Conservation (phyloP, 768 basidiomycete genomes). For the Phanerochaete sordida region DNA sequence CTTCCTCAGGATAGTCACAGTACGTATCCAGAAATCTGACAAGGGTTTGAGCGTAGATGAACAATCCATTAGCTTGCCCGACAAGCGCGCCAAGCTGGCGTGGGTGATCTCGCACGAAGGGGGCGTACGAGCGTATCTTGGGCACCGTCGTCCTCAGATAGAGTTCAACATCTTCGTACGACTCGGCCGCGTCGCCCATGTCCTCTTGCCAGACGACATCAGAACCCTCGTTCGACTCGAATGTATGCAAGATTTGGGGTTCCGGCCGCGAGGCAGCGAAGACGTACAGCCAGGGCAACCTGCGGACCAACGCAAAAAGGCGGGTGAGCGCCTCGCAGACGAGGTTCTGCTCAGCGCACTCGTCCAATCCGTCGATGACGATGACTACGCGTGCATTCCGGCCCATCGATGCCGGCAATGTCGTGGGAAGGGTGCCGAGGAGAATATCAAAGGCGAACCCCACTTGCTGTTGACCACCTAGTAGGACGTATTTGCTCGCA, state of each 20-base stretch:
- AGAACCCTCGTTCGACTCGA: too few relatives aligned
- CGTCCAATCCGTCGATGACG: background rate
- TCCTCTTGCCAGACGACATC: background rate
- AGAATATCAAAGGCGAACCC: too few relatives aligned
- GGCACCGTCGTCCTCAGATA: background rate
- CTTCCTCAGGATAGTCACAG: background rate
- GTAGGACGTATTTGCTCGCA: too few relatives aligned
- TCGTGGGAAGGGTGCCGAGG: too few relatives aligned
- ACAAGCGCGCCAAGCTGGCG: too few relatives aligned
- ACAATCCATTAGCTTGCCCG: background rate
- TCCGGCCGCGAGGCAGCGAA: background rate
- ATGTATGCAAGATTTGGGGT: background rate
- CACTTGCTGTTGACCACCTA: too few relatives aligned
- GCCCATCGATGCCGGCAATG: too few relatives aligned
- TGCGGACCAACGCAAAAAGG: background rate
- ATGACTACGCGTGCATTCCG: background rate
- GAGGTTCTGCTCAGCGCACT: background rate
- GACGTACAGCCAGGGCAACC: background rate
- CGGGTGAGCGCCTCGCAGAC: background rate
- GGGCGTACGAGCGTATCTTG: background rate
- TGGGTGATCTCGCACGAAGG: too few relatives aligned
- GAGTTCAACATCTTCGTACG: background rate
- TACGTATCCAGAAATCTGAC: background rate
- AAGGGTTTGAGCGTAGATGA: background rate
- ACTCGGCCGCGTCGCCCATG: background rate